Base-by-base conservation (phyloP, 192 early-diverging fungal genomes). In the Rhizoclosmatium globosum region DNA sequence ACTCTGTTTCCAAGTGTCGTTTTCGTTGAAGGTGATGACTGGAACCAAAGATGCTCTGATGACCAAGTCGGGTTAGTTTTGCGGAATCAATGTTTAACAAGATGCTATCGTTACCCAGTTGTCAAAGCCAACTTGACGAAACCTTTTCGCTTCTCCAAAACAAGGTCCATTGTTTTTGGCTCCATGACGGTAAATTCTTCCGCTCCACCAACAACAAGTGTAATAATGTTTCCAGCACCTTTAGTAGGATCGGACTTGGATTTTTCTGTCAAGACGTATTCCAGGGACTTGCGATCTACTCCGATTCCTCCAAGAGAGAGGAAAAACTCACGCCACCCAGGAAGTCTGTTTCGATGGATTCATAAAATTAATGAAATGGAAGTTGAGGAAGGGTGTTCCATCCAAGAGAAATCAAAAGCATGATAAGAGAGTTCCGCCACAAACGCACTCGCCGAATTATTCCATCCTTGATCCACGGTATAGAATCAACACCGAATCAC, bases 1-100 rank as follows among this genome's bases (percentile, higher is more conserved):
- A 48, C 61, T 68, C 46, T 53, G 79, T 31, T 66, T 75, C 71
- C 64, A 80, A 13, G 72, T 69, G 48, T 80, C 79, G 56, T 80
- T 80, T 61, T 80, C 79, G 38, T 64, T 64, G 47, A 80, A 80
- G 9, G 64, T 68, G 50, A 80, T 74, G 2, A 80, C 38, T 1
- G 79, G 79, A 4, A 80, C 79, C 6, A 80, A 21, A 1, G 78
- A 79, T 11, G 78, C 93, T 2, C 94, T 93, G 43, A 93, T 91
- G 3, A 86, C 82, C 11, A 65, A n/a, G 11, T n/a, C 31, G 11
- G 39, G 39, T n/a, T 11, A 65, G 64, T 31, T 65, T 65, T 13
- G 56, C 13, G 13, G 13, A 21, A 57, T 17, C 56, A 57, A 57
- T 21, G 56, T 17, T 46, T 17, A 21, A 74, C 21, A 77, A 60